phyloP scores from a whole-genome alignment of 1,284 basidiomycete species.

The Ceratobasidium sp. region DNA sequence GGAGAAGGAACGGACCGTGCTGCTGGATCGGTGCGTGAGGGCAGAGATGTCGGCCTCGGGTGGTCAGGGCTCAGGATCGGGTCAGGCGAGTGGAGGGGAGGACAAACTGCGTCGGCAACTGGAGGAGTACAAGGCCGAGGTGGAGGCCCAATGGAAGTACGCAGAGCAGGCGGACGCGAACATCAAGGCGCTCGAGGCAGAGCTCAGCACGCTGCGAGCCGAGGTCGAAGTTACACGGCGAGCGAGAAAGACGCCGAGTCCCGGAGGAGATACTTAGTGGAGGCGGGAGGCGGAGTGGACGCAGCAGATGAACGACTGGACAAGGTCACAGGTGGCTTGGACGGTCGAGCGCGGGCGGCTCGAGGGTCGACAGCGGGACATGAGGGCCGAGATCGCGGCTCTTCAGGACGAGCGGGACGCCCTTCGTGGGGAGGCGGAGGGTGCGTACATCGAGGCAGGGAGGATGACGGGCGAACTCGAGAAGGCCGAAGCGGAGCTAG shows the following conservation, averaged over 20 bases:
- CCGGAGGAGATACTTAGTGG: neutral
- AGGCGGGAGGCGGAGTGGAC: neutral
- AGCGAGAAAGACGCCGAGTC: neutral
- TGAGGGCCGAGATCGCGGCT: neutral
- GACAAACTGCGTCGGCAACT: slow-evolving; percentile 15
- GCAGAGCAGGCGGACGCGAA: slow-evolving; percentile 32
- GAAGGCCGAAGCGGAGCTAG: slow-evolving; percentile 13
- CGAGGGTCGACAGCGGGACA: neutral
- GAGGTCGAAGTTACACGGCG: neutral
- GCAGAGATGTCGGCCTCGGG: slow-evolving; percentile 9
- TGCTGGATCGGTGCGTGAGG: slow-evolving; percentile 36
- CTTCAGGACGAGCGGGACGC: slow-evolving; percentile 24
- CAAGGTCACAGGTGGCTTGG: neutral
- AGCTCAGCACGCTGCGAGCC: neutral
- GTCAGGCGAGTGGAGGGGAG: neutral
- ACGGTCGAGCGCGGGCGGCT: slow-evolving; percentile 3
- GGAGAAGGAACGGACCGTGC: slow-evolving; percentile 21
- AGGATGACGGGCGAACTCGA: neutral
- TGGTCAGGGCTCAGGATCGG: neutral
- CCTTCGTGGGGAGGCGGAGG: neutral
- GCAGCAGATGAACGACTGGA: neutral
- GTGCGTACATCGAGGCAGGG: neutral
- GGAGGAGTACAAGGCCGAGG: slow-evolving; percentile 38
- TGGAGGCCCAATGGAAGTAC: slow-evolving; percentile 40
- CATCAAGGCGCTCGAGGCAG: slow-evolving; percentile 12